Conservation (phyloP, 1,284 basidiomycete species). For the Marasmius tenuissimus region DNA sequence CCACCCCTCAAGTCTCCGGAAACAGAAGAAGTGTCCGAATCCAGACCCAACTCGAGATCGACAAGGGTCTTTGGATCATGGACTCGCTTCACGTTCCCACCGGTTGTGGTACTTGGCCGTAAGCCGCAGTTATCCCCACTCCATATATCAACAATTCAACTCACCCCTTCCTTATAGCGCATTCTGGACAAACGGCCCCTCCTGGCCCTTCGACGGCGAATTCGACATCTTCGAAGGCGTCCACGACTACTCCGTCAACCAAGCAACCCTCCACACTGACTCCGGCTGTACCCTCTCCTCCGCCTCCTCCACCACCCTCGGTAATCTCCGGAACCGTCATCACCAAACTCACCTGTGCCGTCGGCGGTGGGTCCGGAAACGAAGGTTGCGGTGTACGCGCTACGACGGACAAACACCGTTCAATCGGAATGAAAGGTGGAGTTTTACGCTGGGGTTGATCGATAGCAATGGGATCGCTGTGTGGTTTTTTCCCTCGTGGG, state of each 20-base stretch:
- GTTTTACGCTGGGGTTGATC: conserved; percentile 83
- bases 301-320: conserved; percentile 45
- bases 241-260: conserved; percentile 76
- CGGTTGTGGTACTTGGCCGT: conserved; percentile 88
- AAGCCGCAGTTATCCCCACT: conserved; percentile 22
- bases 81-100: conserved; percentile 90
- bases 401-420: conserved; percentile 56
- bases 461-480: conserved; percentile 72
- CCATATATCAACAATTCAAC: not conserved
- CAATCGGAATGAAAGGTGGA: conserved; percentile 74
- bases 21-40: conserved; percentile 79
- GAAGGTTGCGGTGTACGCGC: conserved; percentile 70
- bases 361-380: conserved; percentile 56
- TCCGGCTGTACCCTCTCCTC: conserved; percentile 67
- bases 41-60: conserved; percentile 62
- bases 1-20: conserved; percentile 64
- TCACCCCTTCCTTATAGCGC: conserved; percentile 30
- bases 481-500: conserved; percentile 79
- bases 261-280: conserved; percentile 78
- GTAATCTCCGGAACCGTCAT: conserved; percentile 62
- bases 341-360: conserved; percentile 70
- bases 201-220: conserved; percentile 61
- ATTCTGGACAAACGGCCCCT: conserved; percentile 55
- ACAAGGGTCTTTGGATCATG: conserved; percentile 73
- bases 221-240: conserved; percentile 86